Conservation (phyloP, 192 early-diverging fungal genomes). For the Spizellomyces punctatus region DNA sequence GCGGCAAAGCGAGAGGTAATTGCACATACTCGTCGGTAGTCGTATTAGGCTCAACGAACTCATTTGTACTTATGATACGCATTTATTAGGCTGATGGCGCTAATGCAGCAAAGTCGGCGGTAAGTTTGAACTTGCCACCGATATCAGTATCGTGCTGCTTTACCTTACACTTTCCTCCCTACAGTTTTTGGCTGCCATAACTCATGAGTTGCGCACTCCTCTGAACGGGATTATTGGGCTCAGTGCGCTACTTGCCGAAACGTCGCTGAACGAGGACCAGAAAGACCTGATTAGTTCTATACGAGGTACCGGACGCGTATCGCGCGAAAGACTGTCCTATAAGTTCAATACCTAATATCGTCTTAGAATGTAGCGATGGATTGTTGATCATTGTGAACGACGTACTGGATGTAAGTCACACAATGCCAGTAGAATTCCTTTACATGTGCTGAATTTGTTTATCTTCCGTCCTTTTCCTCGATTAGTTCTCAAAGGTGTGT, state of each 20-base stretch:
- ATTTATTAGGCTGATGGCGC: conserved; percentile 18
- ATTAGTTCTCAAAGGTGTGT: conserved; percentile 1
- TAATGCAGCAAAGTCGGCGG: conserved; percentile 30
- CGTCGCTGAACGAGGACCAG: conserved; percentile 28
- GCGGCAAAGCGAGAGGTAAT: conserved; percentile 9
- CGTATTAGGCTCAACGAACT: too few relatives aligned
- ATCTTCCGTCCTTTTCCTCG: too few relatives aligned
- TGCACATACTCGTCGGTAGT: too few relatives aligned
- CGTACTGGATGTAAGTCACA: not conserved
- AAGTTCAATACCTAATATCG: not conserved
- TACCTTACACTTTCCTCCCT: not conserved
- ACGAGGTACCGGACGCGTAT: not conserved
- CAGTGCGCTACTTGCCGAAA: conserved; percentile 30
- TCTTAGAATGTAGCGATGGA: conserved; percentile 26
- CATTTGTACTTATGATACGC: too few relatives aligned
- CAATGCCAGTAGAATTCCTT: too few relatives aligned
- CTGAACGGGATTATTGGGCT: conserved; percentile 26
- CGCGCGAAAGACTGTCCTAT: not conserved
- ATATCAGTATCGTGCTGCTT: not conserved
- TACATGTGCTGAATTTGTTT: too few relatives aligned
- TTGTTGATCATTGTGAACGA: conserved; percentile 33
- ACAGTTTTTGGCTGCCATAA: conserved; percentile 10
- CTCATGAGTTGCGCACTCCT: conserved; percentile 25
- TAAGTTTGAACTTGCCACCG: not conserved
- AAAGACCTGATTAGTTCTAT: conserved; percentile 27